Evolutionary conservation across 208 protist genomes (phyloP).

Genomic region (Acanthamoeba sp.): DNA sequence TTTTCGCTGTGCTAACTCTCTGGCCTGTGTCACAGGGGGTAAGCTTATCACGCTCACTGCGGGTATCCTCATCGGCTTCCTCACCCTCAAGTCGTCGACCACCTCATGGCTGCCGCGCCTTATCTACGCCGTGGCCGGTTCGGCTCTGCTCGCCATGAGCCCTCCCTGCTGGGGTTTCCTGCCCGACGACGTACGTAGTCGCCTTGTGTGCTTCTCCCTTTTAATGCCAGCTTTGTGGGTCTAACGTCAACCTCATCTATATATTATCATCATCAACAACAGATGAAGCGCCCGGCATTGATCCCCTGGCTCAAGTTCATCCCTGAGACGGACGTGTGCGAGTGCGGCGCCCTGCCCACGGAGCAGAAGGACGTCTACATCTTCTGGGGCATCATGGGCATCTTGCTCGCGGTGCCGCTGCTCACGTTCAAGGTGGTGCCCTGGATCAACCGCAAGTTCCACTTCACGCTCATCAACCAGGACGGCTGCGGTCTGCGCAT

Average conservation of each 20-base stretch:
- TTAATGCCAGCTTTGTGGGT: too few relatives aligned
- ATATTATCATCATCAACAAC: not conserved
- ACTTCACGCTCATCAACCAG: not conserved
- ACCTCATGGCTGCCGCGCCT: not conserved
- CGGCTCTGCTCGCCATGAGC: constrained; percentile 9
- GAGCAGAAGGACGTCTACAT: constrained; percentile 60
- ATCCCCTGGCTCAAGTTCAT: constrained; percentile 59
- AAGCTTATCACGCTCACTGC: constrained; percentile 42
- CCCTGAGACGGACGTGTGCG: not conserved
- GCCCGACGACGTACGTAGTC: not conserved
- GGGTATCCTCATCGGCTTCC: not conserved
- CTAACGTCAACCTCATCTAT: too few relatives aligned
- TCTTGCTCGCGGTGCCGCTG: not conserved
- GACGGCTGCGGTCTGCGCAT: constrained; percentile 49
- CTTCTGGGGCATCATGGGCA: constrained; percentile 2
- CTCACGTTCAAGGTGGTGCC: not conserved
- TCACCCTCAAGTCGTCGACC: constrained; percentile 37
- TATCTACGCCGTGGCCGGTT: constrained; percentile 34
- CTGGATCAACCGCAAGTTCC: constrained; percentile 23
- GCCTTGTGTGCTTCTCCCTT: too few relatives aligned
- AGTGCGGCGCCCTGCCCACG: not conserved
- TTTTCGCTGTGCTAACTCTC: too few relatives aligned
- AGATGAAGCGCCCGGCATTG: not conserved
- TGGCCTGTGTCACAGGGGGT: constrained; percentile 19
- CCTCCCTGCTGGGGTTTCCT: not conserved